Evolutionary conservation across 169 alveolate genomes (phyloP).

Genomic region (Babesia ovata): DNA sequence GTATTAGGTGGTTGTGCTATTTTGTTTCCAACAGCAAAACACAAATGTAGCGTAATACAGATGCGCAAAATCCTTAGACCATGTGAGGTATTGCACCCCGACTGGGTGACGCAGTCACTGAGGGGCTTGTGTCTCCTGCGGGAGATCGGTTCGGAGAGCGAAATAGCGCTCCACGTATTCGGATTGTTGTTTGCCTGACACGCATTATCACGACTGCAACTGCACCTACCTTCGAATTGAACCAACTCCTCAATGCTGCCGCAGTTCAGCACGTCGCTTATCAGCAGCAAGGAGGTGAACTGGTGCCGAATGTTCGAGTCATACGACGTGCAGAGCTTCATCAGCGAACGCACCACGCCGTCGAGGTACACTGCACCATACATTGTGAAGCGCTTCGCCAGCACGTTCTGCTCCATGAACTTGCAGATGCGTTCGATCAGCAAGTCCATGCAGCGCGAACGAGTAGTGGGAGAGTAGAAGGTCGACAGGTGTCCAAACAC

Average conservation of each 20-base stretch:
- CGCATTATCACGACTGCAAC: not conserved
- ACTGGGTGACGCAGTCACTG: too few relatives aligned
- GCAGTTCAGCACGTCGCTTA: slow-evolving; percentile 56
- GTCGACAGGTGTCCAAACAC: slow-evolving; percentile 47
- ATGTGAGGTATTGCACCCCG: too few relatives aligned
- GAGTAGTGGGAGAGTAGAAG: slow-evolving; percentile 29
- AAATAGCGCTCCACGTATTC: slow-evolving; percentile 20
- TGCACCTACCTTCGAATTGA: slow-evolving; percentile 33
- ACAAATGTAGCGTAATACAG: too few relatives aligned
- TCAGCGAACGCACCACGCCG: slow-evolving; percentile 45
- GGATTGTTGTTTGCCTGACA: not conserved
- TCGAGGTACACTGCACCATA: slow-evolving; percentile 69
- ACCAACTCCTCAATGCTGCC: slow-evolving; percentile 35
- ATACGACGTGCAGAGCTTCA: slow-evolving; percentile 46
- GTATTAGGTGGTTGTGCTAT: not conserved
- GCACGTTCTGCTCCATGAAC: slow-evolving; percentile 41
- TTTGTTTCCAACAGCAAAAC: not conserved
- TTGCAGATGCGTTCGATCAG: slow-evolving; percentile 57
- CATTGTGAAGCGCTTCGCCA: slow-evolving; percentile 47
- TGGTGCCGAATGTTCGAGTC: slow-evolving; percentile 47
- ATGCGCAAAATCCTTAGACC: too few relatives aligned
- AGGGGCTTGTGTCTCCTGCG: too few relatives aligned
- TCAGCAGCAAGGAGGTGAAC: slow-evolving; percentile 30
- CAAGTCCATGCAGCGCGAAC: slow-evolving; percentile 35
- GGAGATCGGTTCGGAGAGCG: slow-evolving; percentile 28